Conservation (phyloP, 768 basidiomycete genomes). For the Xerocomus spinulosus region DNA sequence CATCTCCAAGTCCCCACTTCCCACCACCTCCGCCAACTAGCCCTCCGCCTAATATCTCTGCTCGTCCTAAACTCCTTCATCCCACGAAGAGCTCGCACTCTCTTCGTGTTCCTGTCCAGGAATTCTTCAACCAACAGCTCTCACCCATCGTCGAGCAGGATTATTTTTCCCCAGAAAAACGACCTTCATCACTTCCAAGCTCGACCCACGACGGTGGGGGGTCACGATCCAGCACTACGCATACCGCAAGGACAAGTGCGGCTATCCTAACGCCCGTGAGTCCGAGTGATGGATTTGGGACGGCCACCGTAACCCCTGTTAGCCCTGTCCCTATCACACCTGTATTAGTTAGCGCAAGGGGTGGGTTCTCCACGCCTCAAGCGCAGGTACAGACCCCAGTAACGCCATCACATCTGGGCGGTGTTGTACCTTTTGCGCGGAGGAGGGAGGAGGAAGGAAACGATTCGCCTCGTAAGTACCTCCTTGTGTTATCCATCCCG, state of each 20-base stretch:
- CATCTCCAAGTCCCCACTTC: slow-evolving; percentile 31
- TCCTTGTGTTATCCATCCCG: neutral
- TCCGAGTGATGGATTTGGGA: slow-evolving; percentile 12
- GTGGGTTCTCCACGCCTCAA: slow-evolving; percentile 10
- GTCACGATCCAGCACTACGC: slow-evolving; percentile 23
- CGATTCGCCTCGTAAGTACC: slow-evolving; percentile 40
- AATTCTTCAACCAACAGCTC: slow-evolving; percentile 37
- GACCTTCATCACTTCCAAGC: slow-evolving; percentile 31
- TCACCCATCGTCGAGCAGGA: slow-evolving; percentile 67
- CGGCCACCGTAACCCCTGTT: slow-evolving; percentile 28
- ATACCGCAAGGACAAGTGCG: slow-evolving; percentile 33
- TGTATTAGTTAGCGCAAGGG: slow-evolving; percentile 17
- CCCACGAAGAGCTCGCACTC: slow-evolving; percentile 39
- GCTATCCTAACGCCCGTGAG: slow-evolving; percentile 26
- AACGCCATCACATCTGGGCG: slow-evolving; percentile 19
- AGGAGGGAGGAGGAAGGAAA: slow-evolving; percentile 26
- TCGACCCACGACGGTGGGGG: slow-evolving; percentile 25
- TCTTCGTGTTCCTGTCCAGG: slow-evolving; percentile 36
- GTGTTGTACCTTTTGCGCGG: slow-evolving; percentile 21
- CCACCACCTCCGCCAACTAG: slow-evolving; percentile 31
- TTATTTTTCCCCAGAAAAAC: slow-evolving; percentile 50
- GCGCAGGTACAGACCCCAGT: slow-evolving; percentile 19
- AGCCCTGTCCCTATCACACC: slow-evolving; percentile 27
- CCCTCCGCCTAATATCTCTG: slow-evolving; percentile 24
- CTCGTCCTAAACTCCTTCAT: slow-evolving; percentile 32